Evolutionary conservation across 2,329 filamentous ascomycete genomes (phyloP), one percentile per base, ranked within the genome.

Genomic region (Ophiognomonia clavigignenti-juglandacearum): DNA sequence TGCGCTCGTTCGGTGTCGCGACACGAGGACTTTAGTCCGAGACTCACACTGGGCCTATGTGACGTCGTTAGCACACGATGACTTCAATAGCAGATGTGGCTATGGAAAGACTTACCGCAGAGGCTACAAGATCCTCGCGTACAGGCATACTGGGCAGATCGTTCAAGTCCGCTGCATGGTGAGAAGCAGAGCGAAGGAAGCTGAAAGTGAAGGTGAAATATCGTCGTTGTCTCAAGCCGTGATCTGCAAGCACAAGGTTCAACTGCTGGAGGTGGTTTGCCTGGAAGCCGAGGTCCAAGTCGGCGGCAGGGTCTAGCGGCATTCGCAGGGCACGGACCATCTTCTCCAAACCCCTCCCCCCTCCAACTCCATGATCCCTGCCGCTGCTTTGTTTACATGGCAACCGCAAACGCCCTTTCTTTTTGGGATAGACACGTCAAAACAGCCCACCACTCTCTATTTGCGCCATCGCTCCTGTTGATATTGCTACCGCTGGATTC

Each of bases 41-140:
- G 23, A 66, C 70, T 58, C 51, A 73, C 70, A 73, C 64, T 73
- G 69, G 48, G 63, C 63, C 70, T 69, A 27, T 34, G 41, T 43
- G 44, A 51, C 47, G 51, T 46, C 39, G 42, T 52, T 45, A 39
- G 47, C 27, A 48, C 47, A 32, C 23, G 31, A 24, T 16, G 3
- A 6, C 18, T 8, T 4, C 11, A 29, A 13, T 36, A 2, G 14
- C 11, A 26, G 26, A 23, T 9, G 18, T 19, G 6, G 13, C 10
- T 10, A 23, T 14, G 4, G 3, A 11, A 9, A 23, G 10, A 70
- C 75, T 63, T 75, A 86, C 84, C 63, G 88, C 91, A 63, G 90
- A 95, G 57, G 82, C 76, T 60, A 96, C 82, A 55, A 96, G 75
- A 66, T 97, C 92, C 81, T 97, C 92, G 64, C 93, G 89, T 73